phyloP scores from a whole-genome alignment of 345 rosid species.

The Geranium brycei region DNA sequence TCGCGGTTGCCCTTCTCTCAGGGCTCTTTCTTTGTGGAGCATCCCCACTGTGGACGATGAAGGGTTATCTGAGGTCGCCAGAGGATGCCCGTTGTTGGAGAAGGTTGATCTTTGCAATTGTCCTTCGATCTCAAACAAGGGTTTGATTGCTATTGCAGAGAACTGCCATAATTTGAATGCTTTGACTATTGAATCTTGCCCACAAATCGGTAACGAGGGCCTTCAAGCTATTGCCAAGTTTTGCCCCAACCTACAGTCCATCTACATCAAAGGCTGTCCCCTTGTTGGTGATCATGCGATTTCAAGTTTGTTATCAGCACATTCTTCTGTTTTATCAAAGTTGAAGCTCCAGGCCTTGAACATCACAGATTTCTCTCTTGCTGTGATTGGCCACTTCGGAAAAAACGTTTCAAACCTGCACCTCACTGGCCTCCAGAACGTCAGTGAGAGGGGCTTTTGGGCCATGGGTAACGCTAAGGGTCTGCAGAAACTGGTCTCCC shows the following conservation, averaged over 20 bases:
- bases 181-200: constrained; percentile 45
- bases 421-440: constrained; percentile 37
- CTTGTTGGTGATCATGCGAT: constrained; percentile 67
- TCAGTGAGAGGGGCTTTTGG: constrained; percentile 72
- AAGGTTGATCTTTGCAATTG: constrained; percentile 62
- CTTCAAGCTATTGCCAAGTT: constrained; percentile 47
- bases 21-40: constrained; percentile 52
- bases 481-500: constrained; percentile 31
- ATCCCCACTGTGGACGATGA: constrained; percentile 47
- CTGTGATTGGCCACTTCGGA: constrained; percentile 65
- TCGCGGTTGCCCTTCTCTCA: constrained; percentile 53
- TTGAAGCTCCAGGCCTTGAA: constrained; percentile 60
- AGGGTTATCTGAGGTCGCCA: constrained; percentile 42
- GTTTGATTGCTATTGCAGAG: constrained; percentile 48
- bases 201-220: constrained; percentile 49
- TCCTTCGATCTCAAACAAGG: constrained; percentile 41
- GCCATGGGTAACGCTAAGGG: constrained; percentile 72
- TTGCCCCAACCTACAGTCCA: constrained; percentile 35
- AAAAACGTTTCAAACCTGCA: constrained; percentile 32
- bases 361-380: constrained; percentile 64
- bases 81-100: constrained; percentile 45
- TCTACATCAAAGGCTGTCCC: constrained; percentile 57
- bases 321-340: constrained; percentile 31
- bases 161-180: constrained; percentile 43
- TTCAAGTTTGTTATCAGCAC: constrained; percentile 40